Evolutionary conservation across 2,329 filamentous ascomycete species (phyloP), one percentile per base, ranked within the genome.

Genomic region (Ophiostoma triangulosporum): DNA sequence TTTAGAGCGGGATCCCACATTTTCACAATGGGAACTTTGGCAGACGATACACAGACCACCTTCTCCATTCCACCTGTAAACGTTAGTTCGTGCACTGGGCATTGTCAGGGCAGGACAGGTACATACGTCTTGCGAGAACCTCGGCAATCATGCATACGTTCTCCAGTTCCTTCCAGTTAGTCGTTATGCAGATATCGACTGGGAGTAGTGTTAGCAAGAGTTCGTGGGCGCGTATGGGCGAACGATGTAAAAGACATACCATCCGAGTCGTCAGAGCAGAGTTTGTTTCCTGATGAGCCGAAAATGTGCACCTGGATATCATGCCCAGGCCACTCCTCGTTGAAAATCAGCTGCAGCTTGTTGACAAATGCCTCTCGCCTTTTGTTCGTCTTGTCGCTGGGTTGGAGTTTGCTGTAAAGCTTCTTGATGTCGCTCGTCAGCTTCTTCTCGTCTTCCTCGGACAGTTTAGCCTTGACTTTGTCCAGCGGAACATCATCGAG

Each of bases 181-280:
- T 97, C 48, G 89, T 94, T 64, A 98, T 95, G 72, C 93, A 98
- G 54, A 98, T 91, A 66, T 98, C 93, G 66, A 98, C 91, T 95
- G 56, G 22, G 29, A 22, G 14, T 12, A 4, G 3, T 14, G 29
- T 48, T 48, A 48, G 46, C 53, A 6, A 24, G 3, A 31, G 11
- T 33, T 31, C 48, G 14, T 31, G 12, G n/a, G 20, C 9, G 2
- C 29, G 43, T 1, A 11, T 3, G 33, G 2, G 7, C 5, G 17
- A 17, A 17, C 14, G 7, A 12, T 17, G 9, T 14, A n/a, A 11
- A 12, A 14, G 32, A 73, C 82, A 62, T 73, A 95, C 89, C 88
- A 72, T 98, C 93, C 51, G 93, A 98, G 64, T 96, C 89, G 67
- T 88, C 90, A 32, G 91, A 95, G 68, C 89, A 96, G 54, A 98